A percentile compares a stretch with the other conserved stretches of the same genome.
These are phyloP conservation scores for Hypoxylon intermedium DNA, from an alignment of 495 filamentous ascomycete species.

Conservation along the genomic window DNA sequence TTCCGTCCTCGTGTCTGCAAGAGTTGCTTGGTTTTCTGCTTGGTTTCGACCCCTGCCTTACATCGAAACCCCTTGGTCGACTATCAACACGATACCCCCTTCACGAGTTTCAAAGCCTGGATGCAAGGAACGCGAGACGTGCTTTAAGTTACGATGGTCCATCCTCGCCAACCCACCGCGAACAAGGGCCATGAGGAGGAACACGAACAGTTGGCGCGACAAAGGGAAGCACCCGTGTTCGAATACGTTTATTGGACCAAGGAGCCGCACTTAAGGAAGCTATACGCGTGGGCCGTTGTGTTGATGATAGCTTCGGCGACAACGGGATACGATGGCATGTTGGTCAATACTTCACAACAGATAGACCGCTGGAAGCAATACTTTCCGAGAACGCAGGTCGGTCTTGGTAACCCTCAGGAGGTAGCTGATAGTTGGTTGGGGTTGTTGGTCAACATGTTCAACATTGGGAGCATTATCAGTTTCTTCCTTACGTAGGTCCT, in stretches of 20 bases:
- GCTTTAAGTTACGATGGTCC: constrained; percentile 23
- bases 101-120: too few relatives aligned
- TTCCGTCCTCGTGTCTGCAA: constrained; percentile 10
- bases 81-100: too few relatives aligned
- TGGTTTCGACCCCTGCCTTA: background rate
- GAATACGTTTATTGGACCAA: constrained; percentile 65
- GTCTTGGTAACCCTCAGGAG: constrained; percentile 41
- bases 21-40: background rate
- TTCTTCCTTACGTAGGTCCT: constrained; percentile 65
- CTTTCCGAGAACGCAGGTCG: constrained; percentile 55
- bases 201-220: constrained; percentile 50
- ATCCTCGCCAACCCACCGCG: constrained; percentile 12
- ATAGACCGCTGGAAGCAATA: constrained; percentile 60
- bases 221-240: constrained; percentile 60
- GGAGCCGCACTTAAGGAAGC: constrained; percentile 65
- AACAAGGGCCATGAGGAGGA: constrained; percentile 36
- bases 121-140: background rate
- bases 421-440: constrained; percentile 59
- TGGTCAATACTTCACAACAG: constrained; percentile 65
- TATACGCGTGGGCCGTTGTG: constrained; percentile 62
- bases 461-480: constrained; percentile 68
- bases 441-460: constrained; percentile 73
- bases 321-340: constrained; percentile 71
- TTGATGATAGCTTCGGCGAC: constrained; percentile 69
- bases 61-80: background rate